Base-by-base conservation (phyloP, 352 stramenopile species). In the Pythium sp. region DNA sequence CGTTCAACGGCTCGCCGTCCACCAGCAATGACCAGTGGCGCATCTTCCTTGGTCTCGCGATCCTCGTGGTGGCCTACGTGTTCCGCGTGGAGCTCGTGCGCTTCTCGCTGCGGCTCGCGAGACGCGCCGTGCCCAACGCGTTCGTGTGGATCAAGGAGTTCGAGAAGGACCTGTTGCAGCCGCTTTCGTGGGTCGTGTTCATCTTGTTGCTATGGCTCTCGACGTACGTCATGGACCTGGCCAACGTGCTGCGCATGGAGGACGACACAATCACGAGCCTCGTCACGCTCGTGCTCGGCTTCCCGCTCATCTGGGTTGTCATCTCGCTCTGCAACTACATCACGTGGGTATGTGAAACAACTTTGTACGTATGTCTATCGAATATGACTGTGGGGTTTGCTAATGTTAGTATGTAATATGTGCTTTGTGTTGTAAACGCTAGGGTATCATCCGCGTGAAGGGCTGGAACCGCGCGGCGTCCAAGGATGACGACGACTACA, bases 321-420 rank as follows among this genome's bases (percentile, higher is more conserved):
- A 90, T 93, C 57, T 83, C 78, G 56, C 74, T 92, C 18, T 94
- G 87, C 70, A 93, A 93, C 67, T 94, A 93, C 69, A 75, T 95
- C 49, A 88, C 75, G 18, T 94, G 86, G 86, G 80, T 86, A 55
- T 9, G 79, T 69, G 24, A 15, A 22, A 38, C 20, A 14, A 26
- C 3, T 26, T 2, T 15, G 20, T 34, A 22, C 36, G 12, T 46
- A 14, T 46, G 38, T 18, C 15, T 28, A 34, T n/a, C 28, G 14
- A 36, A 20, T 65, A 7, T 60, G 24, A 3, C 15, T 18, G 53
- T 34, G 43, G 59, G 14, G 28, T 20, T 43, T 26, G 51, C 46
- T 62, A 62, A 7, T 38, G 11, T 34, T 14, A 0, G 5, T 14
- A 22, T 32, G 30, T 32, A 26, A 11, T 49, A 5, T 49, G 41